Base-by-base conservation (phyloP, 257 asterid genomes). In the Capsicum chinense region DNA sequence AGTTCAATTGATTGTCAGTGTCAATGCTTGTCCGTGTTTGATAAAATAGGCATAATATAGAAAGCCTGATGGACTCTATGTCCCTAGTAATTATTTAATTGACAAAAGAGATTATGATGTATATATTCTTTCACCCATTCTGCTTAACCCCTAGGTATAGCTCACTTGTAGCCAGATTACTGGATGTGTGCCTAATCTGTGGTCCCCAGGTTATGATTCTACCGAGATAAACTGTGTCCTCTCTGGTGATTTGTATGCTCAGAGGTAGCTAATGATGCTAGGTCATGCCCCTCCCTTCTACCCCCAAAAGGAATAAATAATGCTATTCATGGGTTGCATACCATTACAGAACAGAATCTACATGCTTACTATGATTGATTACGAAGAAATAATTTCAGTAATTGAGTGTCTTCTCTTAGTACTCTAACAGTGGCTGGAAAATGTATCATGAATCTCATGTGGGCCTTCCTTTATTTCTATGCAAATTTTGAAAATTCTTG, bases 271-370 rank as follows among this genome's bases (percentile, higher is more conserved):
- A 67, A 74, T 74, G n/a, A 50, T 74, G 44, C 81, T 54, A 47
- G 58, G 79, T 8, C 16, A n/a, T 74, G 44, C 19, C 80, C 47
- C 59, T 19, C 44, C 47, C 13, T 21, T 52, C 81, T 62, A 12
- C 62, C 80, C 60, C 80, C 6, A 48, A 74, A 17, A 74, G 3
- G 80, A 74, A 12, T 74, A 74, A 13, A 74, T 74, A 50, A 48
- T 74, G 81, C 81, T 74, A 74, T 44, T 74, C 10, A 19, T 21
- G n/a, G 81, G 64, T 76, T 76, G 81, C 64, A 54, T 76, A 2
- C 63, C 63, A 50, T 76, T 52, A 13, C 5, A 39, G 2, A 76
- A 26, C 7, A 76, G 44, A 52, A 26, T 52, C 48, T 76, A 39
- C 62, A 52, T 76, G 81, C 14, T 50, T 39, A 26, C 15, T 33